Evolutionary conservation across 345 rosid species (phyloP).

Genomic region (Syzygium jambos): DNA sequence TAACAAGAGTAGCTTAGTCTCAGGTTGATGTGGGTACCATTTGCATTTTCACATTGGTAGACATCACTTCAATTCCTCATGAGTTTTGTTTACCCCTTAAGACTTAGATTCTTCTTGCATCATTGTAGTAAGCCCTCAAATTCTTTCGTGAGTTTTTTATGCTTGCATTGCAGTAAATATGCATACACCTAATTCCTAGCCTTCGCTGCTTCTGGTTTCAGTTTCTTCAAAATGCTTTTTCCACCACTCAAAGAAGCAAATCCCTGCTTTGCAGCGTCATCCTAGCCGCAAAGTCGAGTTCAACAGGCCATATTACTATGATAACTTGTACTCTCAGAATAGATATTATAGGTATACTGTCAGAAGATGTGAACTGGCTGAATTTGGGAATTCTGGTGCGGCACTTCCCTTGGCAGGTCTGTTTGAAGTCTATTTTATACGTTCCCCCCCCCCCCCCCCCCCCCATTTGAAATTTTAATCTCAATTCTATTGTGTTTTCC

Average conservation of each 20-base stretch:
- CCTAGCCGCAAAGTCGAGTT: slow-evolving; percentile 15
- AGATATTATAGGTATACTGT: slow-evolving; percentile 18
- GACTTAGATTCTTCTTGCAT: not conserved
- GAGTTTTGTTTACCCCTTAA: not conserved
- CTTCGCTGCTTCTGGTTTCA: slow-evolving; percentile 4
- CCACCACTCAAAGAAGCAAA: slow-evolving; percentile 15
- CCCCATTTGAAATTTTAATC: not conserved
- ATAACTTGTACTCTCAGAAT: slow-evolving; percentile 13
- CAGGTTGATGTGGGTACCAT: not conserved
- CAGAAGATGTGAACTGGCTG: slow-evolving; percentile 59
- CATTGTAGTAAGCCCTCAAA: not conserved
- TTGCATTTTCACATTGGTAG: not conserved
- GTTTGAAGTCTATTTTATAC: not conserved
- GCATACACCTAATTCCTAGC: not conserved
- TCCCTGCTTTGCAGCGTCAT: slow-evolving; percentile 10
- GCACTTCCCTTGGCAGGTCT: slow-evolving; percentile 52
- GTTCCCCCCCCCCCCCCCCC: not conserved
- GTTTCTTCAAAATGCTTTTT: slow-evolving; percentile 24
- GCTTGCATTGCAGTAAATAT: not conserved
- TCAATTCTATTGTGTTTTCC: slow-evolving; percentile 1
- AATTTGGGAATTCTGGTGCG: slow-evolving; percentile 40
- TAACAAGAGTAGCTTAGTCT: not conserved
- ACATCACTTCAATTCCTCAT: not conserved
- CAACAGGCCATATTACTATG: slow-evolving; percentile 8
- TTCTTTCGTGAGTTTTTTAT: not conserved